A percentile compares a stretch with the other conserved stretches of the same genome.
Conservation (phyloP, 2,329 filamentous ascomycete species). For the Xylariaceae sp. region DNA sequence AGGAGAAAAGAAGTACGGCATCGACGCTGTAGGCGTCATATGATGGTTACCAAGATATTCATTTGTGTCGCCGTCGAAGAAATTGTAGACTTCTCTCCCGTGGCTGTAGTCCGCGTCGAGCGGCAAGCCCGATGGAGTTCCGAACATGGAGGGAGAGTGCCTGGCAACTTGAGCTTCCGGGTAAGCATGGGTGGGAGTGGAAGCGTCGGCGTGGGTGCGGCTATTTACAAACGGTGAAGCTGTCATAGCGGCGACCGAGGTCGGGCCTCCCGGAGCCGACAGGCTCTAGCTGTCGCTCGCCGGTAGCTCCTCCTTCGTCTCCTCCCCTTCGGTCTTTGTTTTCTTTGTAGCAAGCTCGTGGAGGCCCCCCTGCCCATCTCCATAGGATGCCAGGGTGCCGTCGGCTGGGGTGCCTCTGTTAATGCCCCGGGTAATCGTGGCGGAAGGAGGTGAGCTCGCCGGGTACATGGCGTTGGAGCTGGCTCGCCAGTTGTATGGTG, state of each 20-base stretch:
- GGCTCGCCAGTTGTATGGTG: neutral
- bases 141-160: too few species aligned
- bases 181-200: too few species aligned
- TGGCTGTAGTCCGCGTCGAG: too few species aligned
- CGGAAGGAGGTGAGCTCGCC: neutral
- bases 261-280: neutral
- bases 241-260: neutral
- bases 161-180: too few species aligned
- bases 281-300: constrained; percentile 5
- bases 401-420: neutral
- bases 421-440: neutral
- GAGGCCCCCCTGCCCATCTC: neutral
- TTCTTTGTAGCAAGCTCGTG: neutral
- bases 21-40: too few species aligned
- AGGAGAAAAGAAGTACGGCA: too few species aligned
- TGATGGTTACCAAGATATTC: too few species aligned
- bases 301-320: neutral
- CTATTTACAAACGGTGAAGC: neutral
- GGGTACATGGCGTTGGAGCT: neutral
- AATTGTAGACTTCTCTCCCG: too few species aligned
- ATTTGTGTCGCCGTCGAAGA: too few species aligned
- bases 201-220: too few species aligned
- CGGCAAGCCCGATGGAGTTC: too few species aligned
- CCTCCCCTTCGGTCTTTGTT: neutral
- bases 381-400: neutral